A percentile compares a stretch with the other conserved stretches of the same genome.
Evolutionary conservation across 768 basidiomycete genomes (phyloP).

Genomic region (Lentinula edodes): DNA sequence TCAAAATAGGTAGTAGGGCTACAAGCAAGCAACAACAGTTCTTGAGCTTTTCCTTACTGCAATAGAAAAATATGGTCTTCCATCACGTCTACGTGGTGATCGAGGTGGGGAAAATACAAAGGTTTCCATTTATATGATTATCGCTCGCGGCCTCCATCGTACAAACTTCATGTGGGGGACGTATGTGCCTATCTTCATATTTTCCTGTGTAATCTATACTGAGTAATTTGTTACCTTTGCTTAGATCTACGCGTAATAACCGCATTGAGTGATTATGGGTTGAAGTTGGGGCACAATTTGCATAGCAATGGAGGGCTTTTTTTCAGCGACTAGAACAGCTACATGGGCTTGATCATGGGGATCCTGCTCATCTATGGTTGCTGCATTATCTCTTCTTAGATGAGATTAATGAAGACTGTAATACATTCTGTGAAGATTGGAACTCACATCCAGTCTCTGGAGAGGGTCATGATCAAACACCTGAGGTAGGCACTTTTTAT

Average conservation of each 20-base stretch:
- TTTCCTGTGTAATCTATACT: too few species aligned
- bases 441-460: too few species aligned
- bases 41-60: constrained; percentile 19
- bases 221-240: too few species aligned
- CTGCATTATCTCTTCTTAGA: constrained; percentile 35
- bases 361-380: constrained; percentile 36
- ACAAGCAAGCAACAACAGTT: constrained; percentile 21
- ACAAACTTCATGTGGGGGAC: constrained; percentile 30
- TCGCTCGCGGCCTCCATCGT: constrained; percentile 20
- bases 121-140: constrained; percentile 29
- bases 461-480: constrained; percentile 23
- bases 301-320: constrained; percentile 33
- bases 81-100: constrained; percentile 27
- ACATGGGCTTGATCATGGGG: constrained; percentile 25
- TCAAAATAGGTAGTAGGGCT: neutral
- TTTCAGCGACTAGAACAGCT: constrained; percentile 28
- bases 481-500: constrained; percentile 16
- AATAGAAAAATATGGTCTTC: constrained; percentile 16
- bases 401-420: constrained; percentile 30
- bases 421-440: constrained; percentile 28
- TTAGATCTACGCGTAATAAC: constrained; percentile 33
- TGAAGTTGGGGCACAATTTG: constrained; percentile 35
- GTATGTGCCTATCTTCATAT: constrained; percentile 9
- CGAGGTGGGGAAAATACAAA: constrained; percentile 28
- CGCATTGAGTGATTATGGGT: constrained; percentile 41